Evolutionary conservation across 1,284 basidiomycete species (phyloP), one percentile per base, ranked within the genome.

Genomic region (Cronartium quercuum): DNA sequence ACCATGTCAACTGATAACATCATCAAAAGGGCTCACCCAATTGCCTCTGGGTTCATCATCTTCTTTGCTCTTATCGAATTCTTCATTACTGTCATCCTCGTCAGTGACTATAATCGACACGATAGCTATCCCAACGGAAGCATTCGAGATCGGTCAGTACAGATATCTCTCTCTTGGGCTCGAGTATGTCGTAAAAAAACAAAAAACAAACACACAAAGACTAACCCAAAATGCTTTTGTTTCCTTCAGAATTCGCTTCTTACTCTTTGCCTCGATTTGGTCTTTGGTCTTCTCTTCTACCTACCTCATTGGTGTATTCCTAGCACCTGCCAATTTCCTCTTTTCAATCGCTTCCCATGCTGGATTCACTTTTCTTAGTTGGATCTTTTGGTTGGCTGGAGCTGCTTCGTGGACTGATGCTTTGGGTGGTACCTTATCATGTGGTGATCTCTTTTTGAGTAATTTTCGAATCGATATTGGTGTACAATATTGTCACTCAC

Each of bases 251-350:
- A 41, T 75, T 0, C 51, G 60, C 21, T 75, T 75, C 35, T 64
- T 75, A 29, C 55, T 75, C 1, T 75, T 75, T 44, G 55, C 60
- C 44, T 75, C 73, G n/a, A 58, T 47, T 40, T 75, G 73, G 73
- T 61, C 9, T 42, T 24, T 75, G n/a, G 35, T 68, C 5, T 63
- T 75, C 15, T 24, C 66, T 44, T 64, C 73, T 12, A n/a, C 63
- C 35, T 75, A 51, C 44, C 38, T 75, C 12, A 47, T 63, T 13
- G 73, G 38, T 34, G 55, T 60, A 40, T 51, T 68, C 29, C 47
- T 58, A 68, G 13, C 55, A 29, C 5, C 21, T 13, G 37, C 51
- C 5, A 38, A 51, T 2, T 38, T 41, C 18, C n/a, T 75, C 12
- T 67, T 64, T 0, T 75, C 73, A 9, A 40, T 68, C 29, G 42